These are phyloP conservation scores for Ganoderma boninense DNA, from an alignment of 1,284 basidiomycete species.

Conservation along the genomic window DNA sequence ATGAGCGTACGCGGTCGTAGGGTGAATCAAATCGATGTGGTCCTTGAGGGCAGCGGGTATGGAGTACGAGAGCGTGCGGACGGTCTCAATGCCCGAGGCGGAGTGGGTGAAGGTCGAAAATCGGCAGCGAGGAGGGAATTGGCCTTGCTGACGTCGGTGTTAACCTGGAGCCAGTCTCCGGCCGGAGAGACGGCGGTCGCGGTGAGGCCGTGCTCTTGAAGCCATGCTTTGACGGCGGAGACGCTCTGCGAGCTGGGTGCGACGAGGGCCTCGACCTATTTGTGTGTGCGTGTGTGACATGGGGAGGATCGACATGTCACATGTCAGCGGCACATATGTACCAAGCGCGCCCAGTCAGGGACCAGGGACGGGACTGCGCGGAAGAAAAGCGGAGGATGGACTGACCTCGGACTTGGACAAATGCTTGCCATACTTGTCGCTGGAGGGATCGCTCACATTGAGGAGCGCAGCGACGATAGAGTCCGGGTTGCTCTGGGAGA, in stretches of 20 bases:
- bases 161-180: constrained; percentile 52
- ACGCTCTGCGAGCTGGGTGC: constrained; percentile 47
- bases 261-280: constrained; percentile 49
- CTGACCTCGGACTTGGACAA: constrained; percentile 45
- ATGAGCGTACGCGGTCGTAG: constrained; percentile 43
- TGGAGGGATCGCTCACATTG: constrained; percentile 45
- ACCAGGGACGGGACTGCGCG: not conserved
- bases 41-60: constrained; percentile 46
- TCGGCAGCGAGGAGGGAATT: constrained; percentile 47
- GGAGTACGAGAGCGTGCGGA: constrained; percentile 53
- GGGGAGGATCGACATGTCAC: not conserved
- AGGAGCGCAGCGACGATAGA: constrained; percentile 47
- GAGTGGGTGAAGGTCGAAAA: constrained; percentile 48
- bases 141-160: constrained; percentile 47
- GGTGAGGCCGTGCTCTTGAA: constrained; percentile 45
- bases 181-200: constrained; percentile 42
- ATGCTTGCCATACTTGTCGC: constrained; percentile 42
- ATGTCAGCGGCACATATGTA: not conserved
- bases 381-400: not conserved
- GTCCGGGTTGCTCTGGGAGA: constrained; percentile 41
- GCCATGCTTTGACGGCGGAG: constrained; percentile 47
- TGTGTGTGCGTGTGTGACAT: not conserved
- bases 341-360: not conserved
- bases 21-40: constrained; percentile 50
- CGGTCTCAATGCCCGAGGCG: constrained; percentile 38